Base-by-base conservation (phyloP, 2,329 filamentous ascomycete genomes). In the Venturia carpophila region DNA sequence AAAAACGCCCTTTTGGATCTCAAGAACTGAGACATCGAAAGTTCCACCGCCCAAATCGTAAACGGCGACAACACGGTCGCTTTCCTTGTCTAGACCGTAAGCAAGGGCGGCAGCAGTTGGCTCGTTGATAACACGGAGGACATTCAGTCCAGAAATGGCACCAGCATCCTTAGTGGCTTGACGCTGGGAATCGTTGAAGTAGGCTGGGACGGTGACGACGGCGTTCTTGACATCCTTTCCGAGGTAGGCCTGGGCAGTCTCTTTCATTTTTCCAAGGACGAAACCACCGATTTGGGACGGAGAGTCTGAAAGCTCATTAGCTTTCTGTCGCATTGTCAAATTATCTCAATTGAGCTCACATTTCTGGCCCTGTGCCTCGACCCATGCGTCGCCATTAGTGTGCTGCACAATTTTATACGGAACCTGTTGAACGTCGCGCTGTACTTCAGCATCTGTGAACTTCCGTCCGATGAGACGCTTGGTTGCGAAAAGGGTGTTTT, bases 391-490 rank as follows among this genome's bases (percentile, higher is more conserved):
- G 72, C 93, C 93, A 77, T 97, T 97, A 81, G 82, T 87, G 86
- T 97, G 93, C 82, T 96, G 92, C 67, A 96, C 88, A 71, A 97
- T 97, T 87, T 96, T 97, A 86, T 96, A 97, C 67, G 93, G 93
- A 15, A 97, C 92, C 80, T 97, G 91, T 82, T 96, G 92, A 76
- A 97, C 90, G 76, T 97, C 93, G 74, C 92, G 90, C 84, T 97
- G 93, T 67, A 96, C 91, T 84, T 97, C 93, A 70, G 83, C 76
- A 73, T 97, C 93, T 77, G 85, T 91, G 84, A 93, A 97, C 84
- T 97, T 97, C 78, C 93, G 91, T 75, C 93, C 93, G 78, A 97
- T 97, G 77, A 97, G 87, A 86, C 93, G 91, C 88, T 97, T 97
- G 70, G 93, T 97, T 78, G 92, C 93, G 78, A 97, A 97, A 67